Conservation (phyloP, 1,284 basidiomycete species). For the Trichosporon sp. region DNA sequence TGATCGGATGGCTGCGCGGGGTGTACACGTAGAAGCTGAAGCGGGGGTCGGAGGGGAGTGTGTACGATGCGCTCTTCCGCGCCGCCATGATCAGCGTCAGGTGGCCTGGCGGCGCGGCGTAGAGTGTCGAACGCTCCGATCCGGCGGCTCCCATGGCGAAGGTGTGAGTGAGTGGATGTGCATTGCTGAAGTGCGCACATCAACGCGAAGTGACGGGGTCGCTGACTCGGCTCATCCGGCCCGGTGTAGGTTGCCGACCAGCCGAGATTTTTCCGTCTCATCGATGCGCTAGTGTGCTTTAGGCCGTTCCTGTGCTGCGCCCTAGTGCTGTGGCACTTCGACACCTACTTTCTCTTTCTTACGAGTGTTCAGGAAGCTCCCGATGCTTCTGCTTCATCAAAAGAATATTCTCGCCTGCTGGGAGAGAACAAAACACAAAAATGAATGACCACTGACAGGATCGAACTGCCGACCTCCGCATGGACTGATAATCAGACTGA, state of each 20-base stretch:
- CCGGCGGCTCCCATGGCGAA: background rate
- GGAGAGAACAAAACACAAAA: background rate
- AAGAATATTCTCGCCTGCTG: background rate
- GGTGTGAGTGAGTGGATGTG: background rate
- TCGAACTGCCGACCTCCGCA: constrained; percentile 19
- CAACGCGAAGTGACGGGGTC: background rate
- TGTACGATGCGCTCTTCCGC: constrained; percentile 27
- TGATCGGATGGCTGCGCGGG: constrained; percentile 30
- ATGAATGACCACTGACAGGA: constrained; percentile 19
- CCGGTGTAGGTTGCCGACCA: background rate
- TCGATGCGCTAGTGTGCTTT: background rate
- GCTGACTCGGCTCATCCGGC: background rate
- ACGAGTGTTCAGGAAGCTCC: background rate
- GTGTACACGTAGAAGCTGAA: constrained; percentile 33
- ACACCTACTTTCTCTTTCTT: background rate
- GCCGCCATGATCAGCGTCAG: constrained; percentile 31
- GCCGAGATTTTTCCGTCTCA: background rate
- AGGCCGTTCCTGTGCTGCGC: background rate
- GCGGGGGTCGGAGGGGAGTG: constrained; percentile 24
- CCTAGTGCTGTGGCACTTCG: background rate
- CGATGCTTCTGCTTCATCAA: background rate
- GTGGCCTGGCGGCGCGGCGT: constrained; percentile 27
- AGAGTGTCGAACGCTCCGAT: constrained; percentile 23
- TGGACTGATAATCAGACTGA: constrained; percentile 1
- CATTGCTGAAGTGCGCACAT: background rate